These are phyloP conservation scores for Aspergillus leporis DNA, from an alignment of 495 filamentous ascomycete species.

Conservation along the genomic window DNA sequence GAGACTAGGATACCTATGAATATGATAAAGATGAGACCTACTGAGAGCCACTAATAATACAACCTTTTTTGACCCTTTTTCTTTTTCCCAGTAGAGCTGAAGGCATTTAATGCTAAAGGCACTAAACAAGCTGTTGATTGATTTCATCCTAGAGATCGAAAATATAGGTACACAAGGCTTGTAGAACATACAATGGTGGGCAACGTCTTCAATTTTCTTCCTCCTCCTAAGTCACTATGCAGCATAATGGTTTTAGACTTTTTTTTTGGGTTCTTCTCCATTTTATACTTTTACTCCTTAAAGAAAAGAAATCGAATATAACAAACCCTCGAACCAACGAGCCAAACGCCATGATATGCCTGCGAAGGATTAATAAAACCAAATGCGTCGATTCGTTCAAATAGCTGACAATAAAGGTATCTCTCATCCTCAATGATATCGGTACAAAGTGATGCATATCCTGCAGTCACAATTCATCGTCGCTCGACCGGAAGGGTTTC, in stretches of 20 bases:
- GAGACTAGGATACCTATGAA: too few relatives aligned
- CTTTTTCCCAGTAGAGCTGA: too few relatives aligned
- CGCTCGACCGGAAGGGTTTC: neutral
- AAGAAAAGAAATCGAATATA: conserved; percentile 8
- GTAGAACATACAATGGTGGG: too few relatives aligned
- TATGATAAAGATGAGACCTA: too few relatives aligned
- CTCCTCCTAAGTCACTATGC: too few relatives aligned
- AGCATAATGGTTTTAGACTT: neutral
- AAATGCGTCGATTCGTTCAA: conserved; percentile 11
- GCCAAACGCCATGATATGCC: conserved; percentile 26
- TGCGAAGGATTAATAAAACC: conserved; percentile 17
- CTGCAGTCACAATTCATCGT: conserved; percentile 2
- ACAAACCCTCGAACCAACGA: conserved; percentile 11
- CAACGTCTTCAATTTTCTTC: too few relatives aligned
- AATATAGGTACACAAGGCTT: too few relatives aligned
- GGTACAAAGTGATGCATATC: conserved; percentile 10
- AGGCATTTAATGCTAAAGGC: too few relatives aligned
- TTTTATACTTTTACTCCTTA: neutral
- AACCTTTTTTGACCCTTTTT: too few relatives aligned
- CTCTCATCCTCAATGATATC: conserved; percentile 8
- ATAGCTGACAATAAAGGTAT: conserved; percentile 9
- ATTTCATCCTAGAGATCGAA: too few relatives aligned
- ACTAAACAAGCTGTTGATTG: too few relatives aligned
- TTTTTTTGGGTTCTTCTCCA: neutral
- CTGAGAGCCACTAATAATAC: too few relatives aligned